phyloP scores from a whole-genome alignment of 192 early-diverging fungal genomes.

The Coemansia javaensis region DNA sequence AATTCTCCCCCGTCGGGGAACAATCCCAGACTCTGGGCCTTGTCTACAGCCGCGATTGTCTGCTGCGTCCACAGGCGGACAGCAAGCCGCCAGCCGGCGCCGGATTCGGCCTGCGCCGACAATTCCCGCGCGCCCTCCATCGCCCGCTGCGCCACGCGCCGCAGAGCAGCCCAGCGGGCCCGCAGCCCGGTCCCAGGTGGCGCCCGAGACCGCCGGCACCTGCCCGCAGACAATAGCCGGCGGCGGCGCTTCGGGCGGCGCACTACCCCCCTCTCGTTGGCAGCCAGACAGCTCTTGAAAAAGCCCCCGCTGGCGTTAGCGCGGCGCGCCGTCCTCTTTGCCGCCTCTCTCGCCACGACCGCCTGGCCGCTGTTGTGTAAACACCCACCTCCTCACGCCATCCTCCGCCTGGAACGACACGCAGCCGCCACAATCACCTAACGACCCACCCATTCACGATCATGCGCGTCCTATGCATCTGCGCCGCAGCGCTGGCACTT shows the following conservation, averaged over 20 bases:
- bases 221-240: no score
- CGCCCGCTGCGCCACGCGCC: no score
- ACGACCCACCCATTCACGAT: slow-evolving; percentile 15
- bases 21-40: not conserved
- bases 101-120: not conserved
- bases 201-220: no score
- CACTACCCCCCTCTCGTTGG: no score
- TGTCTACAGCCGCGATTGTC: not conserved
- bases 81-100: slow-evolving; percentile 1
- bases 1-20: not conserved
- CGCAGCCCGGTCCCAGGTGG: no score
- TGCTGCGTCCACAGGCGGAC: not conserved
- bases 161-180: no score
- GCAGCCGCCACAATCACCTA: not conserved
- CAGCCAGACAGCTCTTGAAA: no score
- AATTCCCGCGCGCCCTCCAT: no score
- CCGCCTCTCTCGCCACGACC: not conserved
- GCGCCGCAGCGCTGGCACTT: slow-evolving; percentile 18
- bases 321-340: not conserved
- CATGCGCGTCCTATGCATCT: slow-evolving; percentile 32
- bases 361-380: no score
- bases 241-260: no score
- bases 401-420: not conserved
- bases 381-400: not conserved
- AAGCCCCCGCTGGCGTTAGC: no score